phyloP scores from a whole-genome alignment of 2,329 filamentous ascomycete species.

The Sporothrix brasiliensis region DNA sequence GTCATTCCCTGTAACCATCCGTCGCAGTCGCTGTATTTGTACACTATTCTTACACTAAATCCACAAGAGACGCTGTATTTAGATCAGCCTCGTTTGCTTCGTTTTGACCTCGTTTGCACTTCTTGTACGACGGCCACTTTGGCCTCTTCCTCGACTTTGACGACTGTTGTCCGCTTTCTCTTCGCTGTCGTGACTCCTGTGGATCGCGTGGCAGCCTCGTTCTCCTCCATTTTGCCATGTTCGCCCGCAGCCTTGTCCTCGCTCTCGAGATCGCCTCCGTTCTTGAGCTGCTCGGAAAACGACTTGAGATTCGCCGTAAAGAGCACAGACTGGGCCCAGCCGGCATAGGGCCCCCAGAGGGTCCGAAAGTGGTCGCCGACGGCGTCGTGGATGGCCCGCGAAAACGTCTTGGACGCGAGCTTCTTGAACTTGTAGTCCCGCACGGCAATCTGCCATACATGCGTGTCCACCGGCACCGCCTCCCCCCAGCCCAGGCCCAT shows the following conservation, averaged over 20 bases:
- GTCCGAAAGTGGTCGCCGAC: constrained; percentile 86
- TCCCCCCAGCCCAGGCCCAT: constrained; percentile 98
- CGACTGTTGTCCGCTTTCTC: constrained; percentile 3
- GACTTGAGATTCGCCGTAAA: constrained; percentile 90
- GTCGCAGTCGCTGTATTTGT: background rate
- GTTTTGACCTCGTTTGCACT: constrained; percentile 8
- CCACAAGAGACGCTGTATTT: background rate
- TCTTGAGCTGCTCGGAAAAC: constrained; percentile 65
- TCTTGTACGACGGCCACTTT: background rate
- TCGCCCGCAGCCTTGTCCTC: constrained; percentile 4
- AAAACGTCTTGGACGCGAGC: constrained; percentile 76
- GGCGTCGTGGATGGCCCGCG: constrained; percentile 84
- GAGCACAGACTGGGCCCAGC: constrained; percentile 96
- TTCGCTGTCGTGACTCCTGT: background rate
- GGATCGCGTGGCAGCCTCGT: too few species aligned
- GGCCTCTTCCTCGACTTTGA: background rate
- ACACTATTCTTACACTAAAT: background rate
- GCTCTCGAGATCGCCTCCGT: constrained; percentile 39
- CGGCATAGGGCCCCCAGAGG: constrained; percentile 90
- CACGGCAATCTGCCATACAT: constrained; percentile 98
- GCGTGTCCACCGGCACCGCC: constrained; percentile 93
- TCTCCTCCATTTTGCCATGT: background rate
- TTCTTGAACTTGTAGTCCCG: constrained; percentile 81
- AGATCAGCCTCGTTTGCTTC: constrained; percentile 1
- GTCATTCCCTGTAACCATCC: background rate